Base-by-base conservation (phyloP, 1,284 basidiomycete species). In the Trametes pubescens region DNA sequence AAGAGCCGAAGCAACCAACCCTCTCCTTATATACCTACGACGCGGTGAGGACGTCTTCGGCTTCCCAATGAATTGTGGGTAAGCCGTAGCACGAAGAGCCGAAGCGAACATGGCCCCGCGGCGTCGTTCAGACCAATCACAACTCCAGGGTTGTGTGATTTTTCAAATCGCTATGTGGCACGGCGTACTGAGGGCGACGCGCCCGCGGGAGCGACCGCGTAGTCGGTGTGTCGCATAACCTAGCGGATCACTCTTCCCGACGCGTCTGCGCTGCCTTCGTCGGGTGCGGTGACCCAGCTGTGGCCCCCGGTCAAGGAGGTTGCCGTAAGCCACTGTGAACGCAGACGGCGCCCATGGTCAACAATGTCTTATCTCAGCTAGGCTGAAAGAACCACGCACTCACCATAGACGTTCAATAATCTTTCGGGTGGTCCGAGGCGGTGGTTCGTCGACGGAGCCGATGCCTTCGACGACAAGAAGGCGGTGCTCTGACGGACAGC, bases 291-390 rank as follows among this genome's bases (percentile, higher is more conserved):
- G 35, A 37, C 53, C 24, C 26, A 43, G 21, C 40, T 52, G 58
- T 37, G 58, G 46, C 8, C n/a, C 35, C 51, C 40, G 34, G 46
- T 26, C 34, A 16, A 60, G 7, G 10, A 2, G 46, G 10, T 32
- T 61, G 59, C 59, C 59, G 59, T 61, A 61, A 61, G 40, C 44
- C 18, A 51, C 47, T 61, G 59, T 61, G 59, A 61, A 61, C 44
- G 24, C 6, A 16, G 46, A 13, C 46, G 26, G 6, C 6, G 29
- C 2, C 34, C 22, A 24, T 53, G 37, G 59, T 61, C 11, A 61
- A 46, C 29, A 22, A 49, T 26, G 2, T 18, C 59, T 55, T 55
- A 61, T 61, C 52, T 46, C 32, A 32, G 59, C 48, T 53, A 43
- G 46, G 11, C 16, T 21, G 6, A 44, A 11, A 35, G 59, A 60